These are phyloP conservation scores for Lentinula sp. DNA, from an alignment of 768 basidiomycete genomes.

Conservation along the genomic window DNA sequence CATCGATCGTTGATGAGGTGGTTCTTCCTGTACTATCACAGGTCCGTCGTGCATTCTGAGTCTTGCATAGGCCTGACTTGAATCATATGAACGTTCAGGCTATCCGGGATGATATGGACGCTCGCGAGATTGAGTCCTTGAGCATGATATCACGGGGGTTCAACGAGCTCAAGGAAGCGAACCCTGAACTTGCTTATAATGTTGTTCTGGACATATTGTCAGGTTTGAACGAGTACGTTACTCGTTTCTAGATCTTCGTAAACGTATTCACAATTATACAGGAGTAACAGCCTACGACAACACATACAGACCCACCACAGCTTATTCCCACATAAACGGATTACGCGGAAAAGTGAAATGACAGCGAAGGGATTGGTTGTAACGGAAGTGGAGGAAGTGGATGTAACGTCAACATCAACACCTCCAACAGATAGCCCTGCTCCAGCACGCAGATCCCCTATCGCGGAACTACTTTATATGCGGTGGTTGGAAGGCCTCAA, in stretches of 20 bases:
- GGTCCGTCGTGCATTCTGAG: constrained; percentile 34
- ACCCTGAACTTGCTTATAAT: constrained; percentile 82
- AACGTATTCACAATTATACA: constrained; percentile 18
- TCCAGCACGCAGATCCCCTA: constrained; percentile 71
- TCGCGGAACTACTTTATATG: constrained; percentile 94
- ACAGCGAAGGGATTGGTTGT: constrained; percentile 79
- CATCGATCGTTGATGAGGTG: constrained; percentile 73
- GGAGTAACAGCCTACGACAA: constrained; percentile 76
- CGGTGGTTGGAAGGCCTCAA: constrained; percentile 92
- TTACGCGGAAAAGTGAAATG: constrained; percentile 80
- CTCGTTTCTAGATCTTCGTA: neutral
- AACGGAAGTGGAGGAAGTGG: constrained; percentile 66
- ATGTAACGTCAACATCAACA: constrained; percentile 13
- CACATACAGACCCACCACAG: constrained; percentile 77
- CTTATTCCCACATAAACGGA: constrained; percentile 76
- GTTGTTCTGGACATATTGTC: constrained; percentile 85
- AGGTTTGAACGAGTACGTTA: constrained; percentile 78
- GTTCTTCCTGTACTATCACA: constrained; percentile 73
- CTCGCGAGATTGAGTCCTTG: constrained; percentile 81
- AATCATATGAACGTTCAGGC: constrained; percentile 33
- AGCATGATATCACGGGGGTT: constrained; percentile 91
- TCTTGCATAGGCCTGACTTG: constrained; percentile 5
- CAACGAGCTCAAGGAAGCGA: constrained; percentile 73
- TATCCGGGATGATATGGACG: constrained; percentile 81
- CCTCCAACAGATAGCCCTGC: constrained; percentile 38